phyloP scores from a whole-genome alignment of 768 basidiomycete genomes.

The Termitomyces sp. region DNA sequence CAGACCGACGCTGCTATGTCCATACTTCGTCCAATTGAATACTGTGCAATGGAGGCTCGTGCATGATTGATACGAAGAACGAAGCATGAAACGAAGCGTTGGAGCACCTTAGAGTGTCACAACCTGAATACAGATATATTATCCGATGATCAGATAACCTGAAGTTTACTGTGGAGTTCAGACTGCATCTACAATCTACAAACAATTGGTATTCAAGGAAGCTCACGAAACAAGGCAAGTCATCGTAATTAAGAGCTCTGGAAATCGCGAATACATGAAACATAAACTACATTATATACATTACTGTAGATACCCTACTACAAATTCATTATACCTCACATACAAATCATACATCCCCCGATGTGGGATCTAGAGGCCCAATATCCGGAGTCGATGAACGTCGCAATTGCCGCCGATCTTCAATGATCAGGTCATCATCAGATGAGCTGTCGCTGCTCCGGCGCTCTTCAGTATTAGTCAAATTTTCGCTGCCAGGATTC shows the following conservation, averaged over 20 bases:
- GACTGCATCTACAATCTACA: not conserved
- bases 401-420: slow-evolving; percentile 14
- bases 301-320: not conserved
- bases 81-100: too few relatives aligned
- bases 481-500: slow-evolving; percentile 16
- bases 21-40: too few relatives aligned
- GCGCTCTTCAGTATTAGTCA: slow-evolving; percentile 25
- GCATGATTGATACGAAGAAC: not conserved
- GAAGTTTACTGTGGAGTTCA: too few relatives aligned
- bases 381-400: slow-evolving; percentile 2
- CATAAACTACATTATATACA: not conserved
- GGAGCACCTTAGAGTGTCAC: too few relatives aligned
- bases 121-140: too few relatives aligned
- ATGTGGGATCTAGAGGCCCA: not conserved
- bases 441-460: slow-evolving; percentile 65
- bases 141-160: too few relatives aligned
- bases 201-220: not conserved
- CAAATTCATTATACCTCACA: not conserved
- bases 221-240: not conserved
- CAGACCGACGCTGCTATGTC: too few relatives aligned
- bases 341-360: slow-evolving; percentile 2
- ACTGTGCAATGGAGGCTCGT: not conserved
- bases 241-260: not conserved
- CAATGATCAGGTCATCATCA: slow-evolving; percentile 31
- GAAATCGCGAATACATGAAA: not conserved